Conservation (phyloP, 148 eudicot genomes). For the Fagopyrum esculentum region DNA sequence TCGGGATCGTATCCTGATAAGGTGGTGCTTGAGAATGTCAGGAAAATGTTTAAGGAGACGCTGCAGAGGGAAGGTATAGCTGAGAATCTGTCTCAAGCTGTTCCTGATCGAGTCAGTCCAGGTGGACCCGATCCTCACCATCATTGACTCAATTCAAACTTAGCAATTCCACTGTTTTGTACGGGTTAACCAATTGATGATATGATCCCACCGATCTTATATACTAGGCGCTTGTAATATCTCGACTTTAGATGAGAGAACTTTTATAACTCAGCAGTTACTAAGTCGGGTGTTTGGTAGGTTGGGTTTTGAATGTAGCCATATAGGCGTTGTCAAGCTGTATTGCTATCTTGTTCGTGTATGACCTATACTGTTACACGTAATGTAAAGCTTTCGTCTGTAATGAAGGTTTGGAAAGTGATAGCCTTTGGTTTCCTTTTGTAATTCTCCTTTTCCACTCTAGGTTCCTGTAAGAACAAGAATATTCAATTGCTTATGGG, state of each 20-base stretch:
- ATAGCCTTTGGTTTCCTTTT: neutral
- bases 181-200: no score
- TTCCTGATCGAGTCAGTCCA: constrained; percentile 9
- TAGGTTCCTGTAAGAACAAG: neutral
- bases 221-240: no score
- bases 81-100: neutral
- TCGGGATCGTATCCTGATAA: neutral
- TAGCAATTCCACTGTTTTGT: no score
- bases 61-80: neutral
- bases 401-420: neutral
- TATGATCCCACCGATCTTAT: no score
- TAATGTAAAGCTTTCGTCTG: neutral
- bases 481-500: neutral
- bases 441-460: neutral
- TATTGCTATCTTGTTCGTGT: neutral
- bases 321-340: neutral
- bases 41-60: neutral
- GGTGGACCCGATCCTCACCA: constrained; percentile 14
- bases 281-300: no score
- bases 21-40: neutral
- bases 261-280: no score
- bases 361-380: no score
- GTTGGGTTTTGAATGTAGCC: no score
- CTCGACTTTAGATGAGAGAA: no score
- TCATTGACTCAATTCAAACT: neutral